These are phyloP conservation scores for Abortiporus biennis DNA, from an alignment of 1,284 basidiomycete genomes.

Conservation along the genomic window DNA sequence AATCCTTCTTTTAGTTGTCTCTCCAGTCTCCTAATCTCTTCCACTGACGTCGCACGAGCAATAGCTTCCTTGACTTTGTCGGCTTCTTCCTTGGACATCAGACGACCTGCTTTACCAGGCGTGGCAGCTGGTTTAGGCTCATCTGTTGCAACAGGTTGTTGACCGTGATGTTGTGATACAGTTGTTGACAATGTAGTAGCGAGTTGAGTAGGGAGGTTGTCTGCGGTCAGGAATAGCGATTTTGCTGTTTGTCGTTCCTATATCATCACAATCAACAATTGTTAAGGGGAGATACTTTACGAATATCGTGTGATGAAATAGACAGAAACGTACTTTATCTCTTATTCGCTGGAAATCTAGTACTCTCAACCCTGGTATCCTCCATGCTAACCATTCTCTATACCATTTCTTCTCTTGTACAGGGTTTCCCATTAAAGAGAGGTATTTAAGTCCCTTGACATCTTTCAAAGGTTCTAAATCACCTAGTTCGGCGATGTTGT, in stretches of 20 bases:
- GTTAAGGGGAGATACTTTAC: not conserved
- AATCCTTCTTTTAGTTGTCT: conserved; percentile 85
- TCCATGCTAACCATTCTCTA: conserved; percentile 89
- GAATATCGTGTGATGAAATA: not conserved
- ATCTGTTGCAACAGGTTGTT: conserved; percentile 54
- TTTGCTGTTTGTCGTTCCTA: conserved; percentile 77
- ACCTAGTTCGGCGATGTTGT: conserved; percentile 70
- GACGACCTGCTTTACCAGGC: conserved; percentile 64
- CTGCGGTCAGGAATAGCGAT: conserved; percentile 71
- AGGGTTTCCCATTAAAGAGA: conserved; percentile 88
- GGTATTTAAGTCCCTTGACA: conserved; percentile 73
- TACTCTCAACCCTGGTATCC: conserved; percentile 81
- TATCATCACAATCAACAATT: conserved; percentile 4
- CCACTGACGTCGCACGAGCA: conserved; percentile 83
- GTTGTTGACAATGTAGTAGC: conserved; percentile 74
- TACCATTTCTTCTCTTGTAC: conserved; percentile 94
- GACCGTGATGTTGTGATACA: conserved; percentile 58
- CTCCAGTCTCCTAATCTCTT: conserved; percentile 86
- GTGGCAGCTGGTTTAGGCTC: conserved; percentile 64
- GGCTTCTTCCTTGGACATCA: conserved; percentile 92
- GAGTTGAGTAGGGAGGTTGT: conserved; percentile 74
- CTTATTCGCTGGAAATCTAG: conserved; percentile 96
- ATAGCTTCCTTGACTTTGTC: conserved; percentile 88
- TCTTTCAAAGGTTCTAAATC: conserved; percentile 83
- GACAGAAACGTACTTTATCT: conserved; percentile 71